Conservation (phyloP, 495 filamentous ascomycete genomes). For the Tuber magnatum region DNA sequence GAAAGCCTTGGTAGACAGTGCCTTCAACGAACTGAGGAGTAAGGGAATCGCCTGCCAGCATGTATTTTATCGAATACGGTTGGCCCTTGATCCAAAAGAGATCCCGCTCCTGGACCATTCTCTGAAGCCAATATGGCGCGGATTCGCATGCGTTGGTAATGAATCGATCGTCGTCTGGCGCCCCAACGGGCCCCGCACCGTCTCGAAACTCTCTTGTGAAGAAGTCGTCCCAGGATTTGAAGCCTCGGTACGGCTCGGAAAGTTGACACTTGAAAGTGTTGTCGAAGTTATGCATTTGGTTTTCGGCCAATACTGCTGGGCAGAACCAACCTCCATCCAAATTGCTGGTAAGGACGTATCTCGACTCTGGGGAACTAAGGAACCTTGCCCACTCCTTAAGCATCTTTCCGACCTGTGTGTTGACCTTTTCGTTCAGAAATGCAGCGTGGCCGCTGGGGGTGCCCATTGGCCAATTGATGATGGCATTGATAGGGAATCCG, state of each 20-base stretch:
- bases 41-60: conserved; percentile 52
- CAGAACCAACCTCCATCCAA: conserved; percentile 57
- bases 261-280: conserved; percentile 52
- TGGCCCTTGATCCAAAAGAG: conserved; percentile 65
- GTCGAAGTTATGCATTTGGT: conserved; percentile 48
- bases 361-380: conserved; percentile 53
- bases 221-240: conserved; percentile 67
- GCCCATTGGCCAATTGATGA: conserved; percentile 68
- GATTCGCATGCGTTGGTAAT: conserved; percentile 64
- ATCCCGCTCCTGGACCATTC: conserved; percentile 46
- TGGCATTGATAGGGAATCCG: conserved; percentile 59
- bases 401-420: conserved; percentile 59
- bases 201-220: conserved; percentile 58
- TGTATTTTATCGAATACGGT: conserved; percentile 58
- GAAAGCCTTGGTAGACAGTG: conserved; percentile 62
- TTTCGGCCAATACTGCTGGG: conserved; percentile 22
- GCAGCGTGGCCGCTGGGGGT: conserved; percentile 53
- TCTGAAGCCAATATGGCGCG: conserved; percentile 47
- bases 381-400: conserved; percentile 62
- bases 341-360: conserved; percentile 50
- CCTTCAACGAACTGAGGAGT: conserved; percentile 53
- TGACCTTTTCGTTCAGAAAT: conserved; percentile 53
- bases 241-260: conserved; percentile 51
- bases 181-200: conserved; percentile 53
- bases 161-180: conserved; percentile 49